Base-by-base conservation (phyloP, 108 stramenopile genomes). In the Nannochloropsis granulata region DNA sequence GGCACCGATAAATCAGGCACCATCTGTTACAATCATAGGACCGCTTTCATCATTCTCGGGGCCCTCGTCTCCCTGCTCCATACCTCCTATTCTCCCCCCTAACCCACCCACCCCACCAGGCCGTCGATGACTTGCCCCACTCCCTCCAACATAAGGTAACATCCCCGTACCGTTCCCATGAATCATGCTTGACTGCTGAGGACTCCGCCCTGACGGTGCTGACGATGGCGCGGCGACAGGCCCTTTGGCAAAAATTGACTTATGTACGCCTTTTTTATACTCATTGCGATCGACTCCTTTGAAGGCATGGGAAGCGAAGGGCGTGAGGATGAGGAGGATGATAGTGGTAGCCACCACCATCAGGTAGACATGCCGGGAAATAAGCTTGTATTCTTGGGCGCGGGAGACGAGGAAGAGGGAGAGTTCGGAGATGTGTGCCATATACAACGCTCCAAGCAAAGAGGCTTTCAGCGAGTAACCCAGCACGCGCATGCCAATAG, bases 361-460 rank as follows among this genome's bases (percentile, higher is more conserved):
- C 42, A 87, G 81, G 83, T 87, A 87, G 80, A 81, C 79, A 45
- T 87, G 81, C 19, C 87, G 83, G 23, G 45, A 25, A 83, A 87
- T 84, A 13, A 87, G 42, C 45, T 84, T 21, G n/a, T 83, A 79
- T 44, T 84, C 78, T 23, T 84, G 80, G 14, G 87, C 87, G 43
- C 83, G 83, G 16, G 87, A 83, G 79, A 87, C 83, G 24, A 84
- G 83, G 87, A 87, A 87, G 21, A 87, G 83, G 43, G 83, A 87
- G 23, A 87, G 83, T 46, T 87, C 87, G 19, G 87, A 87, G 23
- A 87, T 79, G 83, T 87, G 86, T 14, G 83, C 83, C 83, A 87
- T 84, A 80, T 78, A 87, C 14, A 83, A 79, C n/a, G 83, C 87
- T 13, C 79, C 83, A 12, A 87, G 83, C 43, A 83, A 45, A 0